These are phyloP conservation scores for Nitzschia sp. DNA, from an alignment of 108 stramenopile genomes.

Conservation along the genomic window DNA sequence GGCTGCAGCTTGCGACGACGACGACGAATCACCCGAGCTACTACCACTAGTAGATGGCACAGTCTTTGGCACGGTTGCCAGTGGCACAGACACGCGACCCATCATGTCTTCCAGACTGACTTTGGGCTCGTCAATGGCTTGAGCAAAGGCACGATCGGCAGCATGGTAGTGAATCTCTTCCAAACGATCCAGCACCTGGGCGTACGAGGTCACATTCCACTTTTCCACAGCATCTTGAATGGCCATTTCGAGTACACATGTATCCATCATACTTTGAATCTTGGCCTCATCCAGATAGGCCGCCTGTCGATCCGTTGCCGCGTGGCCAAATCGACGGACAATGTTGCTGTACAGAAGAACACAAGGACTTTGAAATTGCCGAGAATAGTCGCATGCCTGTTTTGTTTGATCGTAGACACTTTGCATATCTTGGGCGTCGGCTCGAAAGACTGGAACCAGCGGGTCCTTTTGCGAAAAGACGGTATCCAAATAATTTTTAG, in stretches of 20 bases:
- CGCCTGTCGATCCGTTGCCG: constrained; percentile 82
- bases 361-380: constrained; percentile 59
- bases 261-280: constrained; percentile 43
- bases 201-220: constrained; percentile 48
- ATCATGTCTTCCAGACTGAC: constrained; percentile 68
- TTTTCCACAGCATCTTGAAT: constrained; percentile 59
- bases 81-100: constrained; percentile 51
- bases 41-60: constrained; percentile 20
- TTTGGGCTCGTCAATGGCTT: constrained; percentile 74
- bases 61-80: constrained; percentile 16
- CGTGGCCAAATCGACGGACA: constrained; percentile 85
- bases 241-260: constrained; percentile 50
- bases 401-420: constrained; percentile 75
- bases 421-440: constrained; percentile 66
- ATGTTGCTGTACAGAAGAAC: constrained; percentile 64
- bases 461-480: constrained; percentile 39
- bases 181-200: constrained; percentile 51
- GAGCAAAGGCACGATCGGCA: constrained; percentile 51
- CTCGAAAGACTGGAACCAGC: constrained; percentile 54
- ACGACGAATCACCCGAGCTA: too few relatives aligned
- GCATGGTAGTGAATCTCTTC: constrained; percentile 45
- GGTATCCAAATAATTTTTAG: constrained; percentile 60
- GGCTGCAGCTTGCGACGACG: neutral
- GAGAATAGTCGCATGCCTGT: constrained; percentile 58
- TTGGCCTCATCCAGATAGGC: constrained; percentile 53